Conservation (phyloP, 371 early-diverging fungal genomes). For the Nematocida parisii region DNA sequence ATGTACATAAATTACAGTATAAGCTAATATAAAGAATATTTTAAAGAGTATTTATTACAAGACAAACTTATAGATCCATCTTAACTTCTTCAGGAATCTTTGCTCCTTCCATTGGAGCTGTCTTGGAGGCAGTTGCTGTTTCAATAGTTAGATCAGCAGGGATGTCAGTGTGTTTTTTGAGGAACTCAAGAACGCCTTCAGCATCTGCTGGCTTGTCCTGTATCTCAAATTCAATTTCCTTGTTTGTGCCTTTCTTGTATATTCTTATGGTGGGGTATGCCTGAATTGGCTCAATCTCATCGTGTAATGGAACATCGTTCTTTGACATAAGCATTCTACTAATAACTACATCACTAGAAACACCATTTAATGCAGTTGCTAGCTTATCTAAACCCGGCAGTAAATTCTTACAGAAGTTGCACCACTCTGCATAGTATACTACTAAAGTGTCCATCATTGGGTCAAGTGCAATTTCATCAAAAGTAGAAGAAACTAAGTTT, state of each 20-base stretch:
- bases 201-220: slow-evolving; percentile 30
- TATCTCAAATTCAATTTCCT: slow-evolving; percentile 37
- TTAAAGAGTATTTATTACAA: slow-evolving; percentile 4
- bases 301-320: slow-evolving; percentile 57
- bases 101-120: not conserved
- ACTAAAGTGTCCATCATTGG: slow-evolving; percentile 30
- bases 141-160: slow-evolving; percentile 17
- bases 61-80: slow-evolving; percentile 42
- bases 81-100: slow-evolving; percentile 35
- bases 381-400: slow-evolving; percentile 51
- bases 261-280: slow-evolving; percentile 60
- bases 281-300: slow-evolving; percentile 34
- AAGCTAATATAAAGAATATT: not conserved
- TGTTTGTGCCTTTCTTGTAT: slow-evolving; percentile 59
- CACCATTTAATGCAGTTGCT: slow-evolving; percentile 15
- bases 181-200: slow-evolving; percentile 35
- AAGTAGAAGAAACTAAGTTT: slow-evolving; percentile 20
- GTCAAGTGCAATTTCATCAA: slow-evolving; percentile 24
- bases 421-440: slow-evolving; percentile 55
- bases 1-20: not conserved
- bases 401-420: slow-evolving; percentile 50
- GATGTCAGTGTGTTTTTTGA: slow-evolving; percentile 32
- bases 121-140: not conserved
- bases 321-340: slow-evolving; percentile 54
- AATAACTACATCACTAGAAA: slow-evolving; percentile 13